Base-by-base conservation (phyloP, 805 yeast species). In the Lachancea sp. region DNA sequence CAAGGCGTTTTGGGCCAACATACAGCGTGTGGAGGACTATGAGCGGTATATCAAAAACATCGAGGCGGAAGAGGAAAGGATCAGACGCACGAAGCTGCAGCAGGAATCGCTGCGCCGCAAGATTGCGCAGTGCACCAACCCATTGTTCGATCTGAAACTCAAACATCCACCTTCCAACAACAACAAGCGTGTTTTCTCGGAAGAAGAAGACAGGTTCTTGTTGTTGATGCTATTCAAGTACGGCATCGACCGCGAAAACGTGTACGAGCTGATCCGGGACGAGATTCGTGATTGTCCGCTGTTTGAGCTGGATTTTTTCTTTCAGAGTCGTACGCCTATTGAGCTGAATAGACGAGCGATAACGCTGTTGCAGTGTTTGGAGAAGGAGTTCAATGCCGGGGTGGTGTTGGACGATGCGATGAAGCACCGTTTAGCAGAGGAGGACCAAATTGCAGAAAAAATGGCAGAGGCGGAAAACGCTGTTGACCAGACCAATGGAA, bases 161-260 rank as follows among this genome's bases (percentile, higher is more conserved):
- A 78, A 79, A 51, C 76, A 73, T 50, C 95, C 95, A 2, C 88
- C 93, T 7, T 75, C 80, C 2, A 75, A 84, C 2, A 71, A 84
- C 8, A 70, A 75, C 32, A 78, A 79, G 59, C 79, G 82, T 56
- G 75, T 83, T 2, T 93, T 79, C 65, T 78, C 86, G 26, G 95
- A 86, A 41, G 95, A 85, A 49, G 97, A 93, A 61, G 99, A 93
- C 64, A 72, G 96, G 55, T 93, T 85, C 63, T 67, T 93, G 54
- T 68, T 93, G 47, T 78, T 89, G 13, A 90, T 85, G 69, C 67
- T 88, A 58, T 82, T 85, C 68, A 73, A 83, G 49, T 79, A 77
- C 59, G 99, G 99, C 0, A 63, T 90, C 29, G 96, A 87, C 53
- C 72, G 82, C 19, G 81, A 80, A 12, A 88, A 85, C 57, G 68